Conservation (phyloP, 306 rosid species). For the Cercis canadensis region DNA sequence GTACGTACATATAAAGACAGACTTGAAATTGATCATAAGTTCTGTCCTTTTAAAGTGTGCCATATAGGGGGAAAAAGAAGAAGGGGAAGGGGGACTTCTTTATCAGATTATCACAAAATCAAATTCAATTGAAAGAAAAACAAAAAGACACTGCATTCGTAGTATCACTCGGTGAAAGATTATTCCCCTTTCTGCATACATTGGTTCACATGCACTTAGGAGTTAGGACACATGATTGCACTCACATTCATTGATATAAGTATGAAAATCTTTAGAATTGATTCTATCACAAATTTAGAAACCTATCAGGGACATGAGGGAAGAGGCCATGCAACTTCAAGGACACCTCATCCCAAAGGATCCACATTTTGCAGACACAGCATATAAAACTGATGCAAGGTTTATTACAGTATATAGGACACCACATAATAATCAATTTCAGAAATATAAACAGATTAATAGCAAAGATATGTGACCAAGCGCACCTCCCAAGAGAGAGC, state of each 20-base stretch:
- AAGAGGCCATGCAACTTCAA: too few relatives aligned
- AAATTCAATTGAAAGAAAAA: too few relatives aligned
- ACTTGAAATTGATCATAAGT: slow-evolving; percentile 4
- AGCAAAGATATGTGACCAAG: slow-evolving; percentile 31
- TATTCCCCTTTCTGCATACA: slow-evolving; percentile 30
- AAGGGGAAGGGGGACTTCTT: too few relatives aligned
- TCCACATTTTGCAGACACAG: slow-evolving; percentile 18
- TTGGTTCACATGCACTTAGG: not conserved
- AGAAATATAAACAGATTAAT: slow-evolving; percentile 32
- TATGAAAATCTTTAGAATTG: slow-evolving; percentile 22
- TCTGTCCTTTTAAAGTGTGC: slow-evolving; percentile 18
- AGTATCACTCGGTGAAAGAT: slow-evolving; percentile 1
- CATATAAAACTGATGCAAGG: slow-evolving; percentile 34
- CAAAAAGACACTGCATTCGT: too few relatives aligned
- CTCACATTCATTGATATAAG: slow-evolving; percentile 12
- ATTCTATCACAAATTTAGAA: slow-evolving; percentile 13
- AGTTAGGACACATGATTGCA: not conserved
- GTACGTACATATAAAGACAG: slow-evolving; percentile 2
- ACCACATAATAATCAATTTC: slow-evolving; percentile 36
- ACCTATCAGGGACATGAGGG: not conserved
- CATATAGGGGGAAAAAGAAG: not conserved
- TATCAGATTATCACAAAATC: too few relatives aligned
- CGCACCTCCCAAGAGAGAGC: slow-evolving; percentile 99
- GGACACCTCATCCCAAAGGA: not conserved
- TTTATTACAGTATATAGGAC: slow-evolving; percentile 31